Evolutionary conservation across 1,284 basidiomycete genomes (phyloP), one percentile per base, ranked within the genome.

Genomic region (Gastroboletus turbinatus): DNA sequence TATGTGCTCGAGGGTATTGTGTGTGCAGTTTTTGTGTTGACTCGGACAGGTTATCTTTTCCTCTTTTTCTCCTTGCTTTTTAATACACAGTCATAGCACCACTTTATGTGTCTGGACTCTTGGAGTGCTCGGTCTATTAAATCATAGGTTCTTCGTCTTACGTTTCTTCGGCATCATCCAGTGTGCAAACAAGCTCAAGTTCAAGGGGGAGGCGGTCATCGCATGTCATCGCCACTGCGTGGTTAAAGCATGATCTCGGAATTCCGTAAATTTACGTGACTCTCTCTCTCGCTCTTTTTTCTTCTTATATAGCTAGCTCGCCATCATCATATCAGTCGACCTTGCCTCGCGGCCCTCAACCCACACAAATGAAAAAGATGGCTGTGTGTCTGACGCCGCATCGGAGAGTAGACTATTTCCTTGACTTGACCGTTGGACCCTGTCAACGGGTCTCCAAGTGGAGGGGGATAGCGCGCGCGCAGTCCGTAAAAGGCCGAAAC

Each of bases 181-280:
- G n/a, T 23, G 39, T 23, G 49, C 43, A 33, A 33, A 61, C 44
- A 8, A 44, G 38, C 49, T 46, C 46, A 17, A 50, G 44, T 8
- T 42, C 21, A 3, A 23, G 35, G 38, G 38, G 17, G 30, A 46
- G 47, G 55, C 44, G 30, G 49, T 47, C 36, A 50, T 44, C 45
- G 21, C 62, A 63, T 67, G 59, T 70, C 68, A 67, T 40, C 63
- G 67, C 66, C 68, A 67, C 66, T 69, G 65, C 65, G 21, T 68
- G 68, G 60, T 57, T 43, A 42, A 56, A 49, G 66, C 68, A 62
- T 57, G 66, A 70, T 63, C 39, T 39, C 64, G 68, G 68, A 44
- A 68, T 71, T 60, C 55, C 67, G 69, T 68, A 58, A 56, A 5
- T 47, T 70, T 71, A 68, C 69, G 69, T 63, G 58, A 65, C 55